Evolutionary conservation across 108 stramenopile species (phyloP).

Genomic region (Pseudonitzschia multistriata): DNA sequence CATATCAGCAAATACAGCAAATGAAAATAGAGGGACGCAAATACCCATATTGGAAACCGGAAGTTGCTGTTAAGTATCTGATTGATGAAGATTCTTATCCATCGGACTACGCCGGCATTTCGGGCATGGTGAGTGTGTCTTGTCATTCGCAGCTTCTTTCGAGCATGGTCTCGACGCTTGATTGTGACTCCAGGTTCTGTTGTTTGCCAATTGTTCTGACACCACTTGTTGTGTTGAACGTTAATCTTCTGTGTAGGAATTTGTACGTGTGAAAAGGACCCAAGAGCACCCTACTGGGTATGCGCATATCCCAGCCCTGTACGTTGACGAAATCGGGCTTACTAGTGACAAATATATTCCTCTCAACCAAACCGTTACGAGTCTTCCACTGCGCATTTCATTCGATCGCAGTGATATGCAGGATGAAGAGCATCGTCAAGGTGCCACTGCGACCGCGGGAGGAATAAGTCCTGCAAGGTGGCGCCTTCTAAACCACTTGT

Average conservation of each 20-base stretch:
- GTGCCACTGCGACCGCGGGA: slow-evolving; percentile 48
- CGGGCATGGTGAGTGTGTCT: slow-evolving; percentile 21
- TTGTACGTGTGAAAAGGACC: slow-evolving; percentile 45
- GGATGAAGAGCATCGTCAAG: slow-evolving; percentile 23
- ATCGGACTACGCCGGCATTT: slow-evolving; percentile 42
- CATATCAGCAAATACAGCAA: slow-evolving; percentile 45
- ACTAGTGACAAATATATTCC: slow-evolving; percentile 93
- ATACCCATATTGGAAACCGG: slow-evolving; percentile 87
- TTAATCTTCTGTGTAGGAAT: slow-evolving; percentile 20
- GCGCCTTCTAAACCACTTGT: slow-evolving; percentile 76
- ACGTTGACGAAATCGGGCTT: slow-evolving; percentile 93
- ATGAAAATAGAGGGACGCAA: slow-evolving; percentile 57
- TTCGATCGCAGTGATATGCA: slow-evolving; percentile 71
- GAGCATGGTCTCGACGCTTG: too few species aligned
- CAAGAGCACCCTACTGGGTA: slow-evolving; percentile 55
- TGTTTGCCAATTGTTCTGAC: neutral
- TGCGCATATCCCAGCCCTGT: slow-evolving; percentile 75
- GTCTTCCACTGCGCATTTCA: slow-evolving; percentile 80
- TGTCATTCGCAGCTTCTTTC: too few species aligned
- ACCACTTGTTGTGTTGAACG: neutral
- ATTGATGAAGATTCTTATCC: slow-evolving; percentile 73
- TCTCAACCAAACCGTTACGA: slow-evolving; percentile 83
- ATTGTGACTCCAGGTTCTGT: neutral
- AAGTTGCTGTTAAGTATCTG: slow-evolving; percentile 72
- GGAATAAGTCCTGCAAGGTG: slow-evolving; percentile 82